These are phyloP conservation scores for Alnus glutinosa DNA, from an alignment of 306 rosid genomes.

Conservation along the genomic window DNA sequence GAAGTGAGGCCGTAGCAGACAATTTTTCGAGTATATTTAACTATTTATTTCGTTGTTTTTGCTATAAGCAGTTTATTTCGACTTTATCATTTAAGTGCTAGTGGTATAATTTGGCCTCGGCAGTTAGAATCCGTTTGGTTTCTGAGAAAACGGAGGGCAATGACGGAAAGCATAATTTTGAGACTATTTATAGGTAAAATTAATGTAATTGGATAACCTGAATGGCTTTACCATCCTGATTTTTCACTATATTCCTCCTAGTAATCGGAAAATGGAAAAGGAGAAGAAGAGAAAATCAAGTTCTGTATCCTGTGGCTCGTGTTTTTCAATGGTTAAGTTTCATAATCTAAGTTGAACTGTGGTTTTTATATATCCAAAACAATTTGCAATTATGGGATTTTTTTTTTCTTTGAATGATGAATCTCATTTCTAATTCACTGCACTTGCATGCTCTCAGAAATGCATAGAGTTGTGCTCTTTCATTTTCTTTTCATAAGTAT, in stretches of 20 bases:
- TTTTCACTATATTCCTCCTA: background rate
- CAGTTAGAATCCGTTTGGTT: conserved; percentile 10
- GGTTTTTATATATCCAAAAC: background rate
- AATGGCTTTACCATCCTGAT: background rate
- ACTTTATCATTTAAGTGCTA: background rate
- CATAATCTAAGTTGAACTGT: background rate
- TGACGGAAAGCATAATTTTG: background rate
- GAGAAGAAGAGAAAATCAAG: background rate
- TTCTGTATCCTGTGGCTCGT: background rate
- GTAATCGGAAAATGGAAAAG: background rate
- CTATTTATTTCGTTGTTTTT: background rate
- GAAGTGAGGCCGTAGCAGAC: background rate
- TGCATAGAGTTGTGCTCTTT: background rate
- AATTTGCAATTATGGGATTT: background rate
- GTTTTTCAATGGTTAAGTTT: background rate
- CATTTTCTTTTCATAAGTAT: background rate
- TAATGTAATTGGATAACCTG: background rate
- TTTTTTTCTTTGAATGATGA: background rate
- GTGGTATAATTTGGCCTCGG: too few relatives aligned
- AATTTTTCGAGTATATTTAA: background rate
- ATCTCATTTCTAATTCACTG: background rate
- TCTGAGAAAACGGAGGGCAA: background rate
- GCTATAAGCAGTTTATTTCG: background rate
- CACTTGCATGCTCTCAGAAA: background rate
- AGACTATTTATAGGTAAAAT: background rate